Conservation (phyloP, 176 grass and related monocot genomes). For the Raddia guianensis region DNA sequence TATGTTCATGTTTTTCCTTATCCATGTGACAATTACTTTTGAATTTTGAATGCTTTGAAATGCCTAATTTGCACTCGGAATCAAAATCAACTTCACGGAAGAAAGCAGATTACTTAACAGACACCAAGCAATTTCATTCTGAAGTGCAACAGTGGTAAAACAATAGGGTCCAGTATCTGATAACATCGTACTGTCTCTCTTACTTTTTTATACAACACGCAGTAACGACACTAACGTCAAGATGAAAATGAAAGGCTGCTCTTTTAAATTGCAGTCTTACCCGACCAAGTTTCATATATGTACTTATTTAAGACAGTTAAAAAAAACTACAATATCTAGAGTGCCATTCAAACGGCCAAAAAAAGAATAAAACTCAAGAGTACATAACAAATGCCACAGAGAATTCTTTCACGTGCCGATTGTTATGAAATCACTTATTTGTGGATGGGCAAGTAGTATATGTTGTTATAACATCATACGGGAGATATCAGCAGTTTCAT, state of each 20-base stretch:
- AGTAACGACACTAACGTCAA: background rate
- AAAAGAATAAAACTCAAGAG: background rate
- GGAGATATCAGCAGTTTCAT: background rate
- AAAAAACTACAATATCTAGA: background rate
- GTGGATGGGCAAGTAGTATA: background rate
- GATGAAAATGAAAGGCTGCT: background rate
- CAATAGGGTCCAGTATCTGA: background rate
- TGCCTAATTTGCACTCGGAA: background rate
- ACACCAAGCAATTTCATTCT: background rate
- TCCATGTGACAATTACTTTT: background rate
- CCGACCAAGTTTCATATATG: background rate
- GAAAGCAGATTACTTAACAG: background rate
- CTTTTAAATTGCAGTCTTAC: background rate
- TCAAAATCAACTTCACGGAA: background rate
- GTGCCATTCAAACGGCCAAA: background rate
- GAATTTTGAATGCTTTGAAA: too few species aligned
- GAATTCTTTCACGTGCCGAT: background rate
- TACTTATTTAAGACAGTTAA: background rate
- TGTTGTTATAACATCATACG: slow-evolving; percentile 8
- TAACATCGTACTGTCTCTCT: background rate
- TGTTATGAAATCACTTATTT: background rate
- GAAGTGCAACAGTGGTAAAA: background rate
- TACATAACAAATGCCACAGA: background rate
- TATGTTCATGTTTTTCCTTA: background rate
- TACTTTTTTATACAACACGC: background rate